phyloP scores from a whole-genome alignment of 2,329 filamentous ascomycete species.

The Hypoxylon sp. region DNA sequence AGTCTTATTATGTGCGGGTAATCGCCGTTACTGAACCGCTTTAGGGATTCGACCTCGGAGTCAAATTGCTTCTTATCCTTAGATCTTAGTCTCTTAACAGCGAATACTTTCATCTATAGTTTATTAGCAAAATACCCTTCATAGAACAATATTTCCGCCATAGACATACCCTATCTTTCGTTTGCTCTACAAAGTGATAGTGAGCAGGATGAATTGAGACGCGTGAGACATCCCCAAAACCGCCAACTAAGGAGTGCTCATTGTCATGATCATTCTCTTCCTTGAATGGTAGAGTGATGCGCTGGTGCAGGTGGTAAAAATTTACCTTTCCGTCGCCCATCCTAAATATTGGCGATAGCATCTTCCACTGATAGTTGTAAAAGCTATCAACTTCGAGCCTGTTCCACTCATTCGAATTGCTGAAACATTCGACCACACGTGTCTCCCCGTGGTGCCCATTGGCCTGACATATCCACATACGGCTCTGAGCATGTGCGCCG shows the following conservation, averaged over 20 bases:
- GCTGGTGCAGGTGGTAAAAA: constrained; percentile 3
- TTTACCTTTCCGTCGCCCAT: constrained; percentile 2
- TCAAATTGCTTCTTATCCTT: constrained; percentile 5
- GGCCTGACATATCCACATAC: not conserved
- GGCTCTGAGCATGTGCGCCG: too few relatives aligned
- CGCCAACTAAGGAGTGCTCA: not conserved
- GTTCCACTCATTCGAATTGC: not conserved
- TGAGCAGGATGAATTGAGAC: constrained; percentile 4
- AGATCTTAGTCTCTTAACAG: constrained; percentile 5
- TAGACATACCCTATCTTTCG: not conserved
- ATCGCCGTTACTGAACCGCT: constrained; percentile 9
- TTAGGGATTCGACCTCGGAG: constrained; percentile 13
- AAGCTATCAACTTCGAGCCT: not conserved
- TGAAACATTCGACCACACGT: not conserved
- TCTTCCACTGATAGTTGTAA: constrained; percentile 11
- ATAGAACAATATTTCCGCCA: too few relatives aligned
- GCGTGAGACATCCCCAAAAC: constrained; percentile 1
- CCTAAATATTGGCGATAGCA: constrained; percentile 18
- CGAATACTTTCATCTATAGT: constrained; percentile 9
- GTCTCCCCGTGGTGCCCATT: not conserved
- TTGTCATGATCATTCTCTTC: not conserved
- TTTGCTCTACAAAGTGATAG: not conserved
- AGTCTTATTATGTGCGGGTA: constrained; percentile 16
- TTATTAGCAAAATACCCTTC: too few relatives aligned
- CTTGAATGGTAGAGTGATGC: constrained; percentile 4